phyloP scores from a whole-genome alignment of 441 rosid genomes.

The Mallotus japonicus region DNA sequence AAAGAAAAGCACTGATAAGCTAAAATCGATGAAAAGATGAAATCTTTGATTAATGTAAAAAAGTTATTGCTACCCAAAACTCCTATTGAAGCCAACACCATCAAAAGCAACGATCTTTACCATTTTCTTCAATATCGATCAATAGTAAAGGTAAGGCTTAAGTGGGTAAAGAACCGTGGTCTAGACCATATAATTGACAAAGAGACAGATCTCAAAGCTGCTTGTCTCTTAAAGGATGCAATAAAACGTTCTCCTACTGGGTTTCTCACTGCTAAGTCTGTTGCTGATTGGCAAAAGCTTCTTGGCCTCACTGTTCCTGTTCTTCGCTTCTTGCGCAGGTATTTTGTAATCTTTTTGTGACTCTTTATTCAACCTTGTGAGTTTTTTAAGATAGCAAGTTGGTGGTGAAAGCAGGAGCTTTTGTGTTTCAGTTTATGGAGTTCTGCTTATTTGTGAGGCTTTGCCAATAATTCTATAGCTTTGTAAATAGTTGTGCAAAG shows the following conservation, averaged over 20 bases:
- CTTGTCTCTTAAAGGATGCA: conserved; percentile 87
- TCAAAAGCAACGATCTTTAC: conserved; percentile 4
- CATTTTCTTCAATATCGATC: conserved; percentile 16
- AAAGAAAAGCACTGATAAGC: neutral
- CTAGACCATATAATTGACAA: conserved; percentile 78
- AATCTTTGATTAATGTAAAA: conserved; percentile 23
- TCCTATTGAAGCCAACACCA: conserved; percentile 26
- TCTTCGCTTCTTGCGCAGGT: conserved; percentile 94
- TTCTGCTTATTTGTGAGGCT: neutral
- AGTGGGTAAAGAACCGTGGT: conserved; percentile 90
- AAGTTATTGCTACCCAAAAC: conserved; percentile 21
- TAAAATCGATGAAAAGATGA: neutral
- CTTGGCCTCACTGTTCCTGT: conserved; percentile 95
- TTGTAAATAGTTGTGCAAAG: neutral
- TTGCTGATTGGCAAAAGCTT: conserved; percentile 87
- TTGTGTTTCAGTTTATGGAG: neutral
- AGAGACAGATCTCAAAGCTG: conserved; percentile 91
- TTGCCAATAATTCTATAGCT: neutral
- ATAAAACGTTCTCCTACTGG: conserved; percentile 81
- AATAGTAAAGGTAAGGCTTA: conserved; percentile 71
- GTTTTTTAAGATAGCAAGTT: neutral
- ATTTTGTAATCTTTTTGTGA: neutral
- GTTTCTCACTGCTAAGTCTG: conserved; percentile 85
- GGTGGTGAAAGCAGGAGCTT: neutral
- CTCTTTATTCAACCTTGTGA: neutral